Base-by-base conservation (phyloP, 2,329 filamentous ascomycete species). In the Aspergillus eucalypticola region DNA sequence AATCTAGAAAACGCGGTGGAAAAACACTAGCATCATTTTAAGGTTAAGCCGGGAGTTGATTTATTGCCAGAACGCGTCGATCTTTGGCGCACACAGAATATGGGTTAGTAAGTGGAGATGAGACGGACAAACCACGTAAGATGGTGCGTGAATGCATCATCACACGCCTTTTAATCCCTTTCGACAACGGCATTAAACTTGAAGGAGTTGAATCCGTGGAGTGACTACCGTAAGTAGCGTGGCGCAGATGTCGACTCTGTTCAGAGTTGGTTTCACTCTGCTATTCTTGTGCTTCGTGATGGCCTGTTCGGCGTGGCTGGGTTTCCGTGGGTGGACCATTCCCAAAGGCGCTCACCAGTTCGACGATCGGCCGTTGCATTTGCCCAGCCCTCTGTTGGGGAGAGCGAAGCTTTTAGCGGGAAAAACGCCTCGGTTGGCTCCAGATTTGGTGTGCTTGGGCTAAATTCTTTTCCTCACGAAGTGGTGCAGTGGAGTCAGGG, bases 381-480 rank as follows among this genome's bases (percentile, higher is more conserved):
- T 46, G 8, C 15, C 21, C 29, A 41, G 38, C 25, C 29, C 13
- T 44, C 19, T 44, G 41, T 21, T 21, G 19, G 41, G 19, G 41
- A n/a, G n/a, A 27, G 3, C 38, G 25, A 55, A 55, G 25, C 15
- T n/a, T 50, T 25, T 50, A 50, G 46, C 25, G 25, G 46, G 42
- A 23, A 27, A 17, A 5, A 8, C 15, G 21, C 25, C 19, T 50
- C 23, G 27, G 25, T 50, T 27, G 46, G 32, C 17, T 17, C 44
- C 23, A 27, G 21, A 27, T n/a, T 50, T n/a, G 27, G 25, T n/a
- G 46, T 25, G 23, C 19, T 25, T 32, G 53, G 53, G 53, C 27
- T 55, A 55, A 55, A 55, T 27, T n/a, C 39, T 55, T 55, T 46
- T 46, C 53, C 53, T 55, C 42, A 55, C 44, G 39, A 29, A 5